These are phyloP conservation scores for Suillus brevipes DNA, from an alignment of 768 basidiomycete species.

Conservation along the genomic window DNA sequence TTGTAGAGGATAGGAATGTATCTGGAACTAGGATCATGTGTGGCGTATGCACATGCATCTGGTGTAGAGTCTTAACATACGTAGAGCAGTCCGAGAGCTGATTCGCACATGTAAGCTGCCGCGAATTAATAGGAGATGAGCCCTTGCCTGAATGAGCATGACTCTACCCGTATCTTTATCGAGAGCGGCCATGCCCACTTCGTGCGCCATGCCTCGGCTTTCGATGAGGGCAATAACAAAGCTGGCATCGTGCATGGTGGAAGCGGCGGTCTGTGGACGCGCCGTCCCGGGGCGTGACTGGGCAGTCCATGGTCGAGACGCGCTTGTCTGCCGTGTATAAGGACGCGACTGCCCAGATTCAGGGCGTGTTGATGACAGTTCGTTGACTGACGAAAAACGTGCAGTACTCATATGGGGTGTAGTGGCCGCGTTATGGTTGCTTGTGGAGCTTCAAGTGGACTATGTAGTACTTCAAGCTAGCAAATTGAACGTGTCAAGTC, in stretches of 20 bases:
- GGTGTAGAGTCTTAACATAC: conserved; percentile 85
- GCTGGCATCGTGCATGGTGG: conserved; percentile 56
- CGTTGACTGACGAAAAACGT: neutral
- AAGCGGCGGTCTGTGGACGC: conserved; percentile 66
- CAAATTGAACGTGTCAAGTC: too few species aligned
- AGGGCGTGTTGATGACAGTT: conserved; percentile 16
- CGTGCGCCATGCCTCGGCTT: conserved; percentile 74
- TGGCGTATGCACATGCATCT: conserved; percentile 78
- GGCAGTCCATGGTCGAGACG: conserved; percentile 50
- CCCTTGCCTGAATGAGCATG: conserved; percentile 72
- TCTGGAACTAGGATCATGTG: conserved; percentile 77
- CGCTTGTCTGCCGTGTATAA: conserved; percentile 10
- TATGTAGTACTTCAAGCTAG: too few species aligned
- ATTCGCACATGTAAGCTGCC: conserved; percentile 7
- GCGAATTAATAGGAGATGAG: conserved; percentile 1
- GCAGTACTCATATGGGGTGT: neutral
- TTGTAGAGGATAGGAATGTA: conserved; percentile 67
- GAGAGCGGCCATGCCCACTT: conserved; percentile 87
- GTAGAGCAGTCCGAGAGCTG: conserved; percentile 86
- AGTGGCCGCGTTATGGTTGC: neutral
- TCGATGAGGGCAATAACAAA: conserved; percentile 73
- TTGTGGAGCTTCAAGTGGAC: too few species aligned
- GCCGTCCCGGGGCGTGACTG: conserved; percentile 51
- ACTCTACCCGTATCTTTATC: conserved; percentile 77
- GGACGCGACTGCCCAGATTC: conserved; percentile 17